Evolutionary conservation across 257 asterid species (phyloP).

Genomic region (Penstemon barbatus): DNA sequence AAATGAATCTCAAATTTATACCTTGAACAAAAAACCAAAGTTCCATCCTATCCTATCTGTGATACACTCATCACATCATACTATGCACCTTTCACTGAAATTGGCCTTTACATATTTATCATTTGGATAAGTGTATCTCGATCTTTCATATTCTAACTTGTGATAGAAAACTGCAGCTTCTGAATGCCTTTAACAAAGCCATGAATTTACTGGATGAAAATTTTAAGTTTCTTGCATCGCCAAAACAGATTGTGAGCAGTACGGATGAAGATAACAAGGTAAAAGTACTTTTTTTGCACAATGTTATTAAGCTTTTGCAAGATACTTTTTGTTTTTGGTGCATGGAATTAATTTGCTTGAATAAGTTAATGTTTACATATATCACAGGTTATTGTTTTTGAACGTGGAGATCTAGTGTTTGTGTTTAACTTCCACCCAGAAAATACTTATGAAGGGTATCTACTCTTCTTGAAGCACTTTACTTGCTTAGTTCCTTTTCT

Average conservation of each 20-base stretch:
- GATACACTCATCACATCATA: background rate
- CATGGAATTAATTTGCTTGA: background rate
- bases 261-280: slow-evolving; percentile 79
- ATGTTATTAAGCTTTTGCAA: slow-evolving; percentile 22
- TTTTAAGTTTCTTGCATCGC: slow-evolving; percentile 70
- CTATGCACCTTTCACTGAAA: slow-evolving; percentile 5
- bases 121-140: slow-evolving; percentile 23
- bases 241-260: slow-evolving; percentile 76
- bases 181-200: slow-evolving; percentile 90
- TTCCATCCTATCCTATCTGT: background rate
- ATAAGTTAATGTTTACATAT: slow-evolving; percentile 9
- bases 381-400: slow-evolving; percentile 89
- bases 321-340: slow-evolving; percentile 9
- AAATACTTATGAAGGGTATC: slow-evolving; percentile 85
- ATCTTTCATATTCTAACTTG: slow-evolving; percentile 22
- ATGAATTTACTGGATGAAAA: slow-evolving; percentile 88
- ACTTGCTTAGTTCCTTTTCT: slow-evolving; percentile 16
- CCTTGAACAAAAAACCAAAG: slow-evolving; percentile 10
- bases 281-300: slow-evolving; percentile 19
- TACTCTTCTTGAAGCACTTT: slow-evolving; percentile 21
- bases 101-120: slow-evolving; percentile 5
- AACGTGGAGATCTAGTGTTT: slow-evolving; percentile 86
- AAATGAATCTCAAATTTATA: slow-evolving; percentile 1
- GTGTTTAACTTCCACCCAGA: slow-evolving; percentile 89
- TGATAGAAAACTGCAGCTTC: slow-evolving; percentile 65